Conservation (phyloP, 176 grass and related monocot species). For the Aegilops tauschii region DNA sequence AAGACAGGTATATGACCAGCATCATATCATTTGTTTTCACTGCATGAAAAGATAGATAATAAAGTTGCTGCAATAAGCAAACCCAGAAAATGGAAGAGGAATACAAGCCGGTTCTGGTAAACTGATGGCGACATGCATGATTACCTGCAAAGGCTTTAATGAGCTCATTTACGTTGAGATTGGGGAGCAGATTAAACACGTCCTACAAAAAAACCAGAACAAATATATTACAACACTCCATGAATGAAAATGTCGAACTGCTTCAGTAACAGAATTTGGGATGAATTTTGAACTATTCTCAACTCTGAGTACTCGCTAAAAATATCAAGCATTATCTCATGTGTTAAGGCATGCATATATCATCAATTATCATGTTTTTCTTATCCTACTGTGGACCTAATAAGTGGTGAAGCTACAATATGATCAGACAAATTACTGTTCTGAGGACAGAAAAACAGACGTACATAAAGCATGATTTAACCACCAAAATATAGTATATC, state of each 20-base stretch:
- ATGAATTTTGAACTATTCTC: neutral
- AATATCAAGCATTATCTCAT: neutral
- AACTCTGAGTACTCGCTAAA: neutral
- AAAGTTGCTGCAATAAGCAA: constrained; percentile 10
- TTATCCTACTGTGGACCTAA: neutral
- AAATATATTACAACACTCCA: neutral
- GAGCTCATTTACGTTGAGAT: constrained; percentile 90
- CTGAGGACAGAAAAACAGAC: neutral
- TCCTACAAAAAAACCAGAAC: constrained; percentile 45
- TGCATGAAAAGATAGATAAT: constrained; percentile 37
- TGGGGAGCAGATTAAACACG: constrained; percentile 95
- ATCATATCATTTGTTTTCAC: constrained; percentile 99
- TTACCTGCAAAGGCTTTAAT: constrained; percentile 97
- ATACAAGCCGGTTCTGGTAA: neutral
- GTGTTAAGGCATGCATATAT: neutral
- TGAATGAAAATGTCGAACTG: neutral
- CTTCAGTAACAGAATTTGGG: neutral
- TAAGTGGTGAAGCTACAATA: neutral
- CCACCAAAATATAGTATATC: neutral
- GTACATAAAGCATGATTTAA: neutral
- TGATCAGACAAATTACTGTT: neutral
- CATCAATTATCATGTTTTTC: neutral
- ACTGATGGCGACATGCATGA: neutral
- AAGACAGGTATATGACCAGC: constrained; percentile 95
- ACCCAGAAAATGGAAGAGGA: neutral